Conservation (phyloP, 2,329 filamentous ascomycete species). For the Sclerotinia borealis region DNA sequence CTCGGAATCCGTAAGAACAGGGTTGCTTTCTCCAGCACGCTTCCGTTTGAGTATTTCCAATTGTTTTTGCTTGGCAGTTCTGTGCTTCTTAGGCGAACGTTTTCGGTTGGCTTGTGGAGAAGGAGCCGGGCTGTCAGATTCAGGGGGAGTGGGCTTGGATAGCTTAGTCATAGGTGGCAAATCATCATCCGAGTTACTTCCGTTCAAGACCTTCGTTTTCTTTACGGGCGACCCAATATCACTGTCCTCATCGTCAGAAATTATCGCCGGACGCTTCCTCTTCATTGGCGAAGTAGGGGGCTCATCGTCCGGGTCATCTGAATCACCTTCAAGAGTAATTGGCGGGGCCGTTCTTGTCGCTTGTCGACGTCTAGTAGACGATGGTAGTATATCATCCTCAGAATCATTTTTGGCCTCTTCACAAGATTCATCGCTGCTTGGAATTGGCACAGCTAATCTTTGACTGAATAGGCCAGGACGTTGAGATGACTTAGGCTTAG, state of each 20-base stretch:
- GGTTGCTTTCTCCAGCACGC: constrained; percentile 37
- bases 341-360: not conserved
- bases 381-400: constrained; percentile 19
- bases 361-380: constrained; percentile 17
- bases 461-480: constrained; percentile 3
- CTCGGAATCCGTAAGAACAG: constrained; percentile 35
- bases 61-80: constrained; percentile 37
- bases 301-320: constrained; percentile 14
- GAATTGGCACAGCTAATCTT: not conserved
- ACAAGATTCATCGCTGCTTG: not conserved
- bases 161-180: not conserved
- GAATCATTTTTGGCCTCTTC: constrained; percentile 10
- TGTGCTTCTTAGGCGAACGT: constrained; percentile 23
- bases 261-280: not conserved
- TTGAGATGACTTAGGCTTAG: constrained; percentile 1
- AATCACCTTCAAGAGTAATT: not conserved
- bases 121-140: constrained; percentile 18
- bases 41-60: constrained; percentile 37
- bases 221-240: constrained; percentile 2
- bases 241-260: constrained; percentile 7
- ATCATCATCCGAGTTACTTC: constrained; percentile 8
- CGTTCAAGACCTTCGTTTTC: not conserved
- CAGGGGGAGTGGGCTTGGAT: constrained; percentile 10
- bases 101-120: constrained; percentile 6
- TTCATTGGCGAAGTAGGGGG: constrained; percentile 21